Evolutionary conservation across 176 grass and related monocot species (phyloP).

Genomic region (Zea mays): DNA sequence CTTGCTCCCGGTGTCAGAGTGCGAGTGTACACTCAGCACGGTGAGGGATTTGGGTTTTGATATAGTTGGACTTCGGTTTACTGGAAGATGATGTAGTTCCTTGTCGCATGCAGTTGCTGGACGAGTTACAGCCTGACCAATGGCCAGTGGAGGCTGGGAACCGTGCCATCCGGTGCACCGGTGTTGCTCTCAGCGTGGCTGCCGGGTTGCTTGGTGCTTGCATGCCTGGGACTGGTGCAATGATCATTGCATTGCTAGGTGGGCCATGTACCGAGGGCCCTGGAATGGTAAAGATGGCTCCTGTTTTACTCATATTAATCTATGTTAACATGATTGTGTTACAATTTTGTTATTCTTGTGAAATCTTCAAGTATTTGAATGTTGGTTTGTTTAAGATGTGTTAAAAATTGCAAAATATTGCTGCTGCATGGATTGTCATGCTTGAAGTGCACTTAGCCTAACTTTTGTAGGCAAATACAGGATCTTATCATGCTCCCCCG

Average conservation of each 20-base stretch:
- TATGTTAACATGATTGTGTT: constrained; percentile 4
- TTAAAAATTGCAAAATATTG: background rate
- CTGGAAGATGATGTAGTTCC: constrained; percentile 20
- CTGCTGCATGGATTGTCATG: background rate
- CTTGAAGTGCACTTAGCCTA: background rate
- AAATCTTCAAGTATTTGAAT: constrained; percentile 26
- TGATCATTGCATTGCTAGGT: constrained; percentile 82
- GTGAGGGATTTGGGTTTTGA: constrained; percentile 41
- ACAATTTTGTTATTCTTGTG: background rate
- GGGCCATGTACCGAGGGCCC: constrained; percentile 91
- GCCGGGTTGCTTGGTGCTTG: constrained; percentile 91
- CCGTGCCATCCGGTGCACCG: constrained; percentile 80
- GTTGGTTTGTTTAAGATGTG: background rate
- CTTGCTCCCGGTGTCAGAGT: constrained; percentile 85
- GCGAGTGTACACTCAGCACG: constrained; percentile 81
- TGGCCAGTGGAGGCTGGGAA: constrained; percentile 82
- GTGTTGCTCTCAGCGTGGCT: constrained; percentile 85
- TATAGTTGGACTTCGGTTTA: background rate
- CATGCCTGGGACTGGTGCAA: constrained; percentile 82
- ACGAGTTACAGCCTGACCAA: constrained; percentile 86
- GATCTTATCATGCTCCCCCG: background rate
- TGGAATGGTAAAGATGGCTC: constrained; percentile 76
- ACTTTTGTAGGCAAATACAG: background rate
- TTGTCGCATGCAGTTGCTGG: constrained; percentile 64
- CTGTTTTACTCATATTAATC: constrained; percentile 18